These are phyloP conservation scores for Gastrodia elata DNA, from an alignment of 106 monocot species.

Conservation along the genomic window DNA sequence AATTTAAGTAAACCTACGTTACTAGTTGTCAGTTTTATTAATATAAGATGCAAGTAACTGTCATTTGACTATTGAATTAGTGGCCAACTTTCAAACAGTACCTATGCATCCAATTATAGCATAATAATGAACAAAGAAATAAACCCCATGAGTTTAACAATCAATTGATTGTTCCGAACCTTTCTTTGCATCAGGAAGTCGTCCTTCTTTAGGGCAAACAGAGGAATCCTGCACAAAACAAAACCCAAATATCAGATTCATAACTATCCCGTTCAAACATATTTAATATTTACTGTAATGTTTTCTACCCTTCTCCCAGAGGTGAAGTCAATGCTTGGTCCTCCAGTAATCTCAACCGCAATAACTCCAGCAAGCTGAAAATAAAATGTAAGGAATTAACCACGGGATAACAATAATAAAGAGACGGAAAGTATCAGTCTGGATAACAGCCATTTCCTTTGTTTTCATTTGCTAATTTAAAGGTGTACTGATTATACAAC, in stretches of 20 bases:
- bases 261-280: background rate
- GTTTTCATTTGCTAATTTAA: background rate
- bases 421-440: background rate
- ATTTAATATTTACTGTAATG: background rate
- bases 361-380: constrained; percentile 91
- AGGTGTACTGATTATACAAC: background rate
- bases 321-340: constrained; percentile 72
- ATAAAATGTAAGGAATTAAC: background rate
- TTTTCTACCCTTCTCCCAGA: constrained; percentile 74
- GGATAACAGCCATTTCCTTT: background rate
- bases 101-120: background rate
- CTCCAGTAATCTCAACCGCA: constrained; percentile 89
- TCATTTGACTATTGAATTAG: background rate
- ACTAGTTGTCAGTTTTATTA: background rate
- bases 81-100: background rate
- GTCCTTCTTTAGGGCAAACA: constrained; percentile 72
- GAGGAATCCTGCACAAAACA: constrained; percentile 64
- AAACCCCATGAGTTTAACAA: background rate
- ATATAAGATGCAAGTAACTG: background rate
- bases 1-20: background rate
- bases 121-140: background rate
- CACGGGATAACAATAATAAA: background rate
- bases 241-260: constrained; percentile 9
- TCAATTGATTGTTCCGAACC: constrained; percentile 19
- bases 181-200: constrained; percentile 91